Evolutionary conservation across 2,329 filamentous ascomycete genomes (phyloP), one percentile per base, ranked within the genome.

Genomic region (Aspergillus awamori): DNA sequence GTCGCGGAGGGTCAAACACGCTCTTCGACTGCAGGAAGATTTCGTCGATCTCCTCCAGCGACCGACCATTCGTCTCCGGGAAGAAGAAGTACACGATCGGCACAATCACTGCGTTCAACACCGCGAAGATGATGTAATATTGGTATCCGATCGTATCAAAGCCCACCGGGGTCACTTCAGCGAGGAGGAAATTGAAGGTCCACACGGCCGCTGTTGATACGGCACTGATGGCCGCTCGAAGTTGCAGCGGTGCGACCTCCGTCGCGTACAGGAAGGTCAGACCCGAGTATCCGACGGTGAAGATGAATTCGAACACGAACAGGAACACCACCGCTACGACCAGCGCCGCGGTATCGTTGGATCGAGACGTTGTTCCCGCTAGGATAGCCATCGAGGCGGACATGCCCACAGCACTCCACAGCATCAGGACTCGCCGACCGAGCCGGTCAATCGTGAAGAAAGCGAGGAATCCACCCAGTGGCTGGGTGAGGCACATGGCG

Each of bases 221-320:
- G 36, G 82, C 81, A 2, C 82, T 81, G 80, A 87, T 86, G 20
- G 82, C 79, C 1, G 85, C 70, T 4, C 71, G 69, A 15, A 74
- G 57, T 59, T 73, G 72, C 20, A 74, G 59, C 2, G 72, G 84
- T 0, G 84, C 83, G 17, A 87, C 77, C 67, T 87, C 85, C 1
- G 84, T 82, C 60, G 83, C 84, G 72, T 87, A 87, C 20, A 87
- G 76, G 74, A 86, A 87, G 66, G 85, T 86, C 33, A 84, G 80
- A 1, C 85, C 85, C 0, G 86, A 77, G 74, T 86, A 86, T 0
- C 84, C 85, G 59, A 86, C 83, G 0, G 83, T 84, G 48, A 86
- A 83, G 72, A 87, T 87, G 66, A 82, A 84, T 72, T 86, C 84
- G 76, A 85, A 88, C 51, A 85, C 71, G 72, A 84, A 87, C 53